These are phyloP conservation scores for Dactylellina sp. DNA, from an alignment of 2,329 filamentous ascomycete species.

Conservation along the genomic window DNA sequence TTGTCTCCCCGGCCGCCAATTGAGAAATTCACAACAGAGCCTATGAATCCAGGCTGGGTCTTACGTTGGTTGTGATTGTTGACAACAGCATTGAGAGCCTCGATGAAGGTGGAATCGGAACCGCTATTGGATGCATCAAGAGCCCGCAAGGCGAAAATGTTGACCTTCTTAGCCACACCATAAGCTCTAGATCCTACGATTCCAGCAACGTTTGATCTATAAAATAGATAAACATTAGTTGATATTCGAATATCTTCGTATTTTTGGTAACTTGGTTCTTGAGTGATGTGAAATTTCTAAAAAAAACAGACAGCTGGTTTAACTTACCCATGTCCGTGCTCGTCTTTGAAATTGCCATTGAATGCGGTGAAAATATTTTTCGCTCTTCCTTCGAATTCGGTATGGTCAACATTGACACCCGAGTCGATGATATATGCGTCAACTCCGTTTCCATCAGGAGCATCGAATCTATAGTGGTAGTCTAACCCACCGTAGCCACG, in stretches of 20 bases:
- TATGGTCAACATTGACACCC: constrained; percentile 59
- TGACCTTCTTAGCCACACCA: constrained; percentile 66
- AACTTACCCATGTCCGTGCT: constrained; percentile 23
- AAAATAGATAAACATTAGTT: neutral
- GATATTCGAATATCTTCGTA: neutral
- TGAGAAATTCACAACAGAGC: constrained; percentile 70
- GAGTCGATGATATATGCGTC: constrained; percentile 21
- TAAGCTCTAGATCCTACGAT: constrained; percentile 62
- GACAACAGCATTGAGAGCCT: constrained; percentile 65
- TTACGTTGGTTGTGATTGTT: constrained; percentile 65
- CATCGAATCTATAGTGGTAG: constrained; percentile 14
- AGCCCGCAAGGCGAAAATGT: constrained; percentile 67
- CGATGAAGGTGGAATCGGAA: constrained; percentile 64
- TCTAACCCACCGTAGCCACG: constrained; percentile 57
- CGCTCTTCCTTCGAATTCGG: constrained; percentile 59
- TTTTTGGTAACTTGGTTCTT: neutral
- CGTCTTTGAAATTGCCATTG: constrained; percentile 10
- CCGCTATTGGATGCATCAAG: constrained; percentile 61
- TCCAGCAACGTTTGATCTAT: constrained; percentile 52
- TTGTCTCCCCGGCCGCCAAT: constrained; percentile 67
- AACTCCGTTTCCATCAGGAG: constrained; percentile 7
- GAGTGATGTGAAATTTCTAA: too few relatives aligned
- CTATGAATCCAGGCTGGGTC: constrained; percentile 62
- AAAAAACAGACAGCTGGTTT: neutral
- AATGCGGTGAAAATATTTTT: constrained; percentile 23